phyloP scores from a whole-genome alignment of 345 rosid genomes.

The Aquilaria yunnanensis region DNA sequence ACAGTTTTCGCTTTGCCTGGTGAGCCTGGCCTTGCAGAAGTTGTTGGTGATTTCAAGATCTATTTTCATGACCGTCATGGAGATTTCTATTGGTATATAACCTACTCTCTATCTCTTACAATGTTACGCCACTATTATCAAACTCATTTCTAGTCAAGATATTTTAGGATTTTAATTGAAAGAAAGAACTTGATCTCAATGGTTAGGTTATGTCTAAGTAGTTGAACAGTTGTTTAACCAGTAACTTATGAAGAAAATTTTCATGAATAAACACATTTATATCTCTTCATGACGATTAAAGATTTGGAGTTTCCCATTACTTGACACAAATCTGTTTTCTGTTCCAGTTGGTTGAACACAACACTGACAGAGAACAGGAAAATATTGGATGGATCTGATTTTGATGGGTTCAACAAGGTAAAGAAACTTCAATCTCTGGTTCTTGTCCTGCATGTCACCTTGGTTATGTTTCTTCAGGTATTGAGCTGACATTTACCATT shows the following conservation, averaged over 20 bases:
- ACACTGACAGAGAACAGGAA: constrained; percentile 76
- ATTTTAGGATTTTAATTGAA: constrained; percentile 7
- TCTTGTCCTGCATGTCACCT: not conserved
- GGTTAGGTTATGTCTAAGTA: not conserved
- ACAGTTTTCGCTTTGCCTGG: constrained; percentile 93
- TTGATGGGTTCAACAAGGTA: constrained; percentile 95
- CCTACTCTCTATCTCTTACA: not conserved
- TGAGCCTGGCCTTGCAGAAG: constrained; percentile 82
- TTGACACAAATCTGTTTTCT: constrained; percentile 4
- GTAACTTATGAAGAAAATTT: not conserved
- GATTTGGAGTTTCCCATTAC: not conserved
- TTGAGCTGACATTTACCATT: not conserved
- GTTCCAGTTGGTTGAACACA: constrained; percentile 84
- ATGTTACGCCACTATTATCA: not conserved
- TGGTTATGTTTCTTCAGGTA: not conserved
- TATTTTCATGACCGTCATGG: constrained; percentile 89
- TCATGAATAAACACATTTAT: not conserved
- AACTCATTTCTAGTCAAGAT: not conserved
- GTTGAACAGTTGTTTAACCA: not conserved
- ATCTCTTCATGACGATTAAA: not conserved
- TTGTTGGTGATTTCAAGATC: constrained; percentile 81
- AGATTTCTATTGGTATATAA: constrained; percentile 81
- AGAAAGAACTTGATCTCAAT: not conserved
- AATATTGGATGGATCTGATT: constrained; percentile 52
- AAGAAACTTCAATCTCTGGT: constrained; percentile 1